Evolutionary conservation across 345 rosid species (phyloP).

Genomic region (Populus euphratica): DNA sequence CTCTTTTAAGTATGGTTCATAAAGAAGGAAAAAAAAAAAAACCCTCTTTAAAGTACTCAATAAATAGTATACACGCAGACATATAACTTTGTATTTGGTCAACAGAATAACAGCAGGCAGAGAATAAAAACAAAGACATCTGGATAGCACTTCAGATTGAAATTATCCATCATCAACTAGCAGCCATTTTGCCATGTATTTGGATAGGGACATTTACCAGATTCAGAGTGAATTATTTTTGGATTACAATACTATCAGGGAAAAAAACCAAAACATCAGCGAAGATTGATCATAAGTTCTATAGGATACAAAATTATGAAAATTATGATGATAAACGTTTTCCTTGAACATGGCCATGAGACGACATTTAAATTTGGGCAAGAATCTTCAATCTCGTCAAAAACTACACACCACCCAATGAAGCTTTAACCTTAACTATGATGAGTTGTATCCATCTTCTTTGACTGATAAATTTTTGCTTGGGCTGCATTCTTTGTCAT

Average conservation of each 20-base stretch:
- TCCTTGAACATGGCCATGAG: background rate
- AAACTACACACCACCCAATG: background rate
- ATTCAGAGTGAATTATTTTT: background rate
- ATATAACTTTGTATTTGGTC: no score
- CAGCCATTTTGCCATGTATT: no score
- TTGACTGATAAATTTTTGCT: no score
- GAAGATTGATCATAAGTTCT: background rate
- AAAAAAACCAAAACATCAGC: background rate
- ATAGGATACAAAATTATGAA: background rate
- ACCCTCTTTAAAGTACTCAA: background rate
- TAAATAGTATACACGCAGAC: no score
- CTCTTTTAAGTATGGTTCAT: background rate
- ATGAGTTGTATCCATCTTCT: background rate
- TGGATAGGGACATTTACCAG: no score
- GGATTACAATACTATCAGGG: background rate
- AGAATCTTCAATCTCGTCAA: background rate
- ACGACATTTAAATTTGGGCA: background rate
- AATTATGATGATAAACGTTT: background rate
- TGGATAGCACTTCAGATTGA: no score
- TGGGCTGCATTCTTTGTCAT: no score
- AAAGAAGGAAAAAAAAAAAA: no score
- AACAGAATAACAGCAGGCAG: no score
- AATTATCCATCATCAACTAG: no score
- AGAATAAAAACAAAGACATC: no score
- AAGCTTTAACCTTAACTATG: background rate